Evolutionary conservation across 1,284 basidiomycete genomes (phyloP), one percentile per base, ranked within the genome.

Genomic region (Leccinum ambiguum): DNA sequence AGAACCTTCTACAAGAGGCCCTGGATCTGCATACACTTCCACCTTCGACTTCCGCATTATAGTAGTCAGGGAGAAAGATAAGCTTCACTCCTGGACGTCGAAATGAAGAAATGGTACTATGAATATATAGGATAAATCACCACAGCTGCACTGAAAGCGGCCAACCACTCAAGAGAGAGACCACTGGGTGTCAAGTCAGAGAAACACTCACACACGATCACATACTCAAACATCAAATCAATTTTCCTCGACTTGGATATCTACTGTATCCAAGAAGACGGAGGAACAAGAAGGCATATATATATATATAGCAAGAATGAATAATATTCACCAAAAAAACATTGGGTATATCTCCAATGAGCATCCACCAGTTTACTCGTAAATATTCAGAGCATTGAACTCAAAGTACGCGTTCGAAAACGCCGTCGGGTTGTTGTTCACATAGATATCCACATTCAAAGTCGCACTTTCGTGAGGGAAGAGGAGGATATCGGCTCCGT

Each of bases 361-460:
- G 6, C 14, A 30, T 33, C n/a, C 36, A 21, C 56, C 11, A 21
- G 33, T 23, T 60, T 41, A 70, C 53, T 69, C 6, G 18, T 71
- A 73, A 14, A 73, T 68, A n/a, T 69, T 65, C 26, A 74, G n/a
- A 7, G 65, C 39, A 14, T 74, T 76, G 63, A 76, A 73, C 18
- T 75, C 66, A 3, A 75, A 74, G 59, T 67, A 76, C 2, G 73
- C 73, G 2, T 65, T 60, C 3, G 65, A 53, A 59, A 74, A 73
- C 9, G 65, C 69, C 1, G 16, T 39, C 3, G 67, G 68, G 59
- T 70, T 61, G 14, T 69, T 66, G 39, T 70, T 68, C 39, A 63
- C 67, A 57, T 10, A 11, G 14, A 56, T 13, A 53, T 56, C 57
- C 11, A 13, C 58, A 18, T 59, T 14, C 33, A 33, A 18, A 13